phyloP scores from a whole-genome alignment of 2,329 filamentous ascomycete genomes.

The Cytospora mali region DNA sequence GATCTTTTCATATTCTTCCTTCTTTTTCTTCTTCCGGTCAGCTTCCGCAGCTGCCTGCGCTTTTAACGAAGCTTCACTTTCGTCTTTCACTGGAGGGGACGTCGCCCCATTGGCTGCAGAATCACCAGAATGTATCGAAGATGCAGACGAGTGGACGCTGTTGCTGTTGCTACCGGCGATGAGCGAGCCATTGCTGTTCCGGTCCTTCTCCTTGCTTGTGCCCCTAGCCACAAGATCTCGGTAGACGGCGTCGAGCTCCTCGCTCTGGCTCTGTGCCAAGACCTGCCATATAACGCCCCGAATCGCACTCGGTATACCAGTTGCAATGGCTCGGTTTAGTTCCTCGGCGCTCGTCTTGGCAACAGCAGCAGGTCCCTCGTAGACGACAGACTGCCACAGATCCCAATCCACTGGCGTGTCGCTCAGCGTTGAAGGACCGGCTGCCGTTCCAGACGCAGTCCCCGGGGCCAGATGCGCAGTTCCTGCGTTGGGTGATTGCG shows the following conservation, averaged over 20 bases:
- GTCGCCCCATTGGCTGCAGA: constrained; percentile 64
- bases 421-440: constrained; percentile 69
- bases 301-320: constrained; percentile 91
- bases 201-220: constrained; percentile 75
- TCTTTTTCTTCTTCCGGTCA: constrained; percentile 76
- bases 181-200: constrained; percentile 56
- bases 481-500: constrained; percentile 57
- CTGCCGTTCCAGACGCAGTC: constrained; percentile 79
- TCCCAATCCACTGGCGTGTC: constrained; percentile 95
- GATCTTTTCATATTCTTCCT: constrained; percentile 73
- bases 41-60: constrained; percentile 64
- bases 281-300: constrained; percentile 99
- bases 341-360: constrained; percentile 87
- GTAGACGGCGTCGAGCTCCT: constrained; percentile 86
- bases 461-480: constrained; percentile 79
- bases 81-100: constrained; percentile 60
- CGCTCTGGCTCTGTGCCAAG: constrained; percentile 90
- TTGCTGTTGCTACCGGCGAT: constrained; percentile 58
- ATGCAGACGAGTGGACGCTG: constrained; percentile 74
- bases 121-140: constrained; percentile 78
- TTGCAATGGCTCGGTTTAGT: constrained; percentile 85
- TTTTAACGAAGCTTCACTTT: constrained; percentile 63
- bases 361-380: constrained; percentile 88
- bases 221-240: constrained; percentile 77
- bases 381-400: constrained; percentile 93